Conservation (phyloP, 306 rosid species). For the apple (Malus domestica) region ASM211411v1 NC_041802.1:589001-589500, state of each 20-base stretch:
- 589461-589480: conserved; percentile 92
- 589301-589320: conserved; percentile 90
- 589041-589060: not conserved
- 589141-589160: conserved; percentile 96
- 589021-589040: not conserved
- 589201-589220: conserved; percentile 91
- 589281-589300: conserved; percentile 75
- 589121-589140: conserved; percentile 82
- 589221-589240: conserved; percentile 69
- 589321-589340: conserved; percentile 95
- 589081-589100: conserved; percentile 33
- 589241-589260: conserved; percentile 93
- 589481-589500: conserved; percentile 93
- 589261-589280: conserved; percentile 88
- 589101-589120: conserved; percentile 72
- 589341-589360: conserved; percentile 96
- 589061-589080: not conserved
- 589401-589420: conserved; percentile 66
- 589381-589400: conserved; percentile 40
- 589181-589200: conserved; percentile 82
- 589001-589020: conserved; percentile 46
- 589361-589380: conserved; percentile 85
- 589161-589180: conserved; percentile 80
- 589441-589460: conserved; percentile 93
- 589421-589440: conserved; percentile 98